Evolutionary conservation across 225 moss, liverwort and hornwort genomes (phyloP).

Genomic region (Pleurozium schreberi): DNA sequence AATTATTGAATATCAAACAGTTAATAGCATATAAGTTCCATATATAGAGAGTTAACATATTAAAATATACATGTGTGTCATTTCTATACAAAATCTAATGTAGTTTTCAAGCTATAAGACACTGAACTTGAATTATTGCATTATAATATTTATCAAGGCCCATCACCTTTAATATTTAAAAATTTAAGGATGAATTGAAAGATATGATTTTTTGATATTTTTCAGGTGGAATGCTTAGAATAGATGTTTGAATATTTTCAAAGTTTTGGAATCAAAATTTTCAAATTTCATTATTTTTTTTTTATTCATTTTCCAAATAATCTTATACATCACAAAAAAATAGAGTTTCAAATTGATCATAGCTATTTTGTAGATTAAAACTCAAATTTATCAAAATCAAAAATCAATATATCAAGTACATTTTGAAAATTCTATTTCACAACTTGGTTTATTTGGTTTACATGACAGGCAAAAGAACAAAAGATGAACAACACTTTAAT

Average conservation of each 20-base stretch:
- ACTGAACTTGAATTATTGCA: not conserved
- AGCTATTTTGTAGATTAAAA: not conserved
- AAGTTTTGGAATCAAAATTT: not conserved
- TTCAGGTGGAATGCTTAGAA: not conserved
- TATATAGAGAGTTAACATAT: not conserved
- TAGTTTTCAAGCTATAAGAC: not conserved
- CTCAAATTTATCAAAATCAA: not conserved
- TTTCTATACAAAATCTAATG: not conserved
- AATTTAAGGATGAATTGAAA: no score
- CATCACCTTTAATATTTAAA: not conserved
- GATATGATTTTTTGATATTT: not conserved
- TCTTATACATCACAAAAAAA: not conserved
- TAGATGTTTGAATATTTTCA: not conserved
- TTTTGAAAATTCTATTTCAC: not conserved
- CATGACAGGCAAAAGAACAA: slow-evolving; percentile 10
- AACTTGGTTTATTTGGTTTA: not conserved
- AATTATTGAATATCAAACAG: not conserved
- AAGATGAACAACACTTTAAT: slow-evolving; percentile 3
- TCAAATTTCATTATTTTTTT: no score
- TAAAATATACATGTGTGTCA: not conserved
- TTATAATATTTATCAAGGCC: not conserved
- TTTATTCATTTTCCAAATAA: not conserved
- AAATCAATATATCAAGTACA: not conserved
- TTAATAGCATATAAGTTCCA: no score
- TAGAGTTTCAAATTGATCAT: not conserved